These are phyloP conservation scores for Amphicarpaea edgeworthii DNA, from an alignment of 306 rosid species.

Conservation along the genomic window DNA sequence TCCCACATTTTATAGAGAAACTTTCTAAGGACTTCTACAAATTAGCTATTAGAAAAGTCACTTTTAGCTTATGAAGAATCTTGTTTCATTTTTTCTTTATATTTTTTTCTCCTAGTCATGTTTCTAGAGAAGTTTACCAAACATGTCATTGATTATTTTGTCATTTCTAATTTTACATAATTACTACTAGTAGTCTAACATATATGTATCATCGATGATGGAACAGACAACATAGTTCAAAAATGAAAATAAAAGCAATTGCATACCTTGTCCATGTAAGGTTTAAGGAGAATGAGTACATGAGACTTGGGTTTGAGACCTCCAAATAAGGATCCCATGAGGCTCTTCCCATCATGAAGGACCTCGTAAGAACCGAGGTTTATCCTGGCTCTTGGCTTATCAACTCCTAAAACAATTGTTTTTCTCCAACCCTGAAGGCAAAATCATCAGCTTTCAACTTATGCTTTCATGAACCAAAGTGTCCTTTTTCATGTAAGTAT, in stretches of 20 bases:
- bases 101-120: too few species aligned
- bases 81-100: too few species aligned
- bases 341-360: constrained; percentile 67
- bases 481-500: neutral
- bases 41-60: too few species aligned
- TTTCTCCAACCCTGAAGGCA: constrained; percentile 88
- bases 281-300: constrained; percentile 69
- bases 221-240: neutral
- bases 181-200: neutral
- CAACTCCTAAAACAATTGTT: constrained; percentile 79
- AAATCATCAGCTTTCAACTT: constrained; percentile 13
- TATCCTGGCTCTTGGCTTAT: constrained; percentile 60
- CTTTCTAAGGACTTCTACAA: too few species aligned
- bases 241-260: neutral
- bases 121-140: too few species aligned
- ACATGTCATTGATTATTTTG: neutral
- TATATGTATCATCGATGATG: neutral
- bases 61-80: too few species aligned
- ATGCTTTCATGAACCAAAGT: neutral
- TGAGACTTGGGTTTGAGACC: constrained; percentile 83
- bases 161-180: neutral
- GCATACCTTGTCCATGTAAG: constrained; percentile 58
- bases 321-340: constrained; percentile 78
- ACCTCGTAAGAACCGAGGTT: constrained; percentile 57
- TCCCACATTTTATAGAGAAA: too few species aligned